Percentiles rank a stretch among this genome's conserved stretches.
Evolutionary conservation across 148 eudicot genomes (phyloP).

Genomic region (Camellia sinensis): DNA sequence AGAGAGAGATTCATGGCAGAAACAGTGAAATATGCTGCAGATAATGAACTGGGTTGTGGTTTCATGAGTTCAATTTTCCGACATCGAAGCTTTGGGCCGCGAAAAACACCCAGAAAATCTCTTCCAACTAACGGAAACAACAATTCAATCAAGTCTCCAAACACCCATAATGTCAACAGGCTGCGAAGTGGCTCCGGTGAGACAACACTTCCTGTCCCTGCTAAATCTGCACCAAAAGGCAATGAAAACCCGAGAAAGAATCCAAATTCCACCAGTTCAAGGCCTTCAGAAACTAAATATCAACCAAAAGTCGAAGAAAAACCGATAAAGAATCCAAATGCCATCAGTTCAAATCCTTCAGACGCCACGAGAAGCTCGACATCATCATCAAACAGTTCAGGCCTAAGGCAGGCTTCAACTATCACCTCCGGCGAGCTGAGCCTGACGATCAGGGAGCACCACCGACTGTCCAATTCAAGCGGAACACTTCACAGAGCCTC

Average conservation of each 20-base stretch:
- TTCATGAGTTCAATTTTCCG: slow-evolving; percentile 42
- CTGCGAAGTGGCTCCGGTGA: not conserved
- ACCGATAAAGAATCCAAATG: not conserved
- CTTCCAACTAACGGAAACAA: slow-evolving; percentile 17
- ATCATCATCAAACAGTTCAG: slow-evolving; percentile 30
- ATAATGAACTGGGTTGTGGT: slow-evolving; percentile 46
- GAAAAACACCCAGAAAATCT: slow-evolving; percentile 21
- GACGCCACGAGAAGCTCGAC: slow-evolving; percentile 29
- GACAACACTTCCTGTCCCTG: not conserved
- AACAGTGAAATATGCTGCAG: slow-evolving; percentile 28
- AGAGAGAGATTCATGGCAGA: slow-evolving; percentile 16
- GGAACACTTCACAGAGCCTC: slow-evolving; percentile 28
- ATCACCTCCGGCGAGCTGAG: slow-evolving; percentile 32
- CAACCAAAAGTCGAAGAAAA: not conserved
- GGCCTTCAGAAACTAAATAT: slow-evolving; percentile 15
- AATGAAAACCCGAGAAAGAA: slow-evolving; percentile 19
- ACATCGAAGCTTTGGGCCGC: slow-evolving; percentile 17
- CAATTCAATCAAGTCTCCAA: not conserved
- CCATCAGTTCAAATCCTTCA: slow-evolving; percentile 17
- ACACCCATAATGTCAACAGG: not conserved
- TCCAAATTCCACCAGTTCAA: slow-evolving; percentile 17
- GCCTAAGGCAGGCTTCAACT: slow-evolving; percentile 7
- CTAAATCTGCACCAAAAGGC: slow-evolving; percentile 4
- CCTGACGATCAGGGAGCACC: slow-evolving; percentile 16
- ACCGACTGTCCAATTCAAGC: slow-evolving; percentile 13